phyloP scores from a whole-genome alignment of 2,329 filamentous ascomycete species.

The Piedraia hortae region DNA sequence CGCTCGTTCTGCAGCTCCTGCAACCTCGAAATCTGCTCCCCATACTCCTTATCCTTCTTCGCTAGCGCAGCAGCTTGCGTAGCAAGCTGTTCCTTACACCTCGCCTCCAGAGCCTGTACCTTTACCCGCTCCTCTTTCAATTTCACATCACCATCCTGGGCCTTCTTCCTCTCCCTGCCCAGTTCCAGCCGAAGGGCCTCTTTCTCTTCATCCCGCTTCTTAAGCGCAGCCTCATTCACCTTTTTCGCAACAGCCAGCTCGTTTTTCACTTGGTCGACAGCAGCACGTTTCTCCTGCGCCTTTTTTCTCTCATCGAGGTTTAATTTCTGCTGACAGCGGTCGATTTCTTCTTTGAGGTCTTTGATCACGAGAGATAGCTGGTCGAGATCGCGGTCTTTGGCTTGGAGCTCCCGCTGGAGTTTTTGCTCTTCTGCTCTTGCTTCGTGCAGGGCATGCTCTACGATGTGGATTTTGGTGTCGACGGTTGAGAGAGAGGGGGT shows the following conservation, averaged over 20 bases:
- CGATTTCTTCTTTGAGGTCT: conserved; percentile 12
- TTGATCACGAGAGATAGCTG: conserved; percentile 10
- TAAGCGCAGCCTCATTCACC: conserved; percentile 2
- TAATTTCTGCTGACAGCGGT: conserved; percentile 11
- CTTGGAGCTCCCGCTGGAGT: conserved; percentile 8
- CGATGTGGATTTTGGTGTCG: conserved; percentile 10
- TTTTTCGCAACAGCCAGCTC: conserved; percentile 4
- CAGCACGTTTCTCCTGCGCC: conserved; percentile 7
- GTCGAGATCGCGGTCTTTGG: conserved; percentile 10
- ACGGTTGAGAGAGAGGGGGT: conserved; percentile 4
- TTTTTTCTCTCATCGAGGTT: conserved; percentile 11
- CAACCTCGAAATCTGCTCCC: conserved; percentile 3
- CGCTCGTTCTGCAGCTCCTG: conserved; percentile 3
- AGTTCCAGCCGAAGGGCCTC: conserved; percentile 1
- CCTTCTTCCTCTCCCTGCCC: not conserved
- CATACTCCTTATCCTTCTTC: conserved; percentile 2
- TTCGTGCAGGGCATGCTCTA: conserved; percentile 9
- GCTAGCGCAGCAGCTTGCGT: not conserved
- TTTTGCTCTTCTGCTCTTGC: conserved; percentile 10
- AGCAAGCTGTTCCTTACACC: not conserved
- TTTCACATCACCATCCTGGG: not conserved
- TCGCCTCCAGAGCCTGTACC: conserved; percentile 1
- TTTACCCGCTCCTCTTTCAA: conserved; percentile 3
- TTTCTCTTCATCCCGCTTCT: conserved; percentile 1
- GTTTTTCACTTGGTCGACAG: conserved; percentile 4